phyloP scores from a whole-genome alignment of 805 yeast species.

The Pichia scutulata region DNA sequence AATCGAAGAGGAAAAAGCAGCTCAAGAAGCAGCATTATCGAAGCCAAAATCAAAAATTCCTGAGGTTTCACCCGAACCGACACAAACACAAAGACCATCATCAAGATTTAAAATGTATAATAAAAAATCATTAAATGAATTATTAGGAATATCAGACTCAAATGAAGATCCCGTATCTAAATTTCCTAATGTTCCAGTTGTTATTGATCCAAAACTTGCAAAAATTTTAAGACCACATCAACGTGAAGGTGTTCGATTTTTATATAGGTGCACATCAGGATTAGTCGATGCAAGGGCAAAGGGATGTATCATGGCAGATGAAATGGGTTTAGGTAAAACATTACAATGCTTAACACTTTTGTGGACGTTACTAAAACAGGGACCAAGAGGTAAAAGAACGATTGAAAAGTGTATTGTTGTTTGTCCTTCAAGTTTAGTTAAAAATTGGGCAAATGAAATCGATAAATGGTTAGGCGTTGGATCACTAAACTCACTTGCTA shows the following conservation, averaged over 20 bases:
- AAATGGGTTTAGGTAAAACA: constrained; percentile 94
- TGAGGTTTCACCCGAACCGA: constrained; percentile 2
- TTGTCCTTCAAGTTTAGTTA: constrained; percentile 89
- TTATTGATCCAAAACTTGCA: constrained; percentile 82
- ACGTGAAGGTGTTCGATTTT: constrained; percentile 86
- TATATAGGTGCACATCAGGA: constrained; percentile 88
- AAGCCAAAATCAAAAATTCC: constrained; percentile 8
- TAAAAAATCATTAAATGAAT: constrained; percentile 68
- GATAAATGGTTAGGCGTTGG: constrained; percentile 94
- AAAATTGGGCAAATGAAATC: constrained; percentile 96
- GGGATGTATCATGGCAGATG: constrained; percentile 99
- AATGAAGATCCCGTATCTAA: constrained; percentile 39
- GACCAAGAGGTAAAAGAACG: constrained; percentile 76
- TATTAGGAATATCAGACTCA: constrained; percentile 62
- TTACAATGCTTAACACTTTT: constrained; percentile 79
- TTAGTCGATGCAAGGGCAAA: constrained; percentile 72
- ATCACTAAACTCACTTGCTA: constrained; percentile 78
- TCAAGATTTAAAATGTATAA: constrained; percentile 32
- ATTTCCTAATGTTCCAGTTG: constrained; percentile 88
- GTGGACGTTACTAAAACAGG: constrained; percentile 88
- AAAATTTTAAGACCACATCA: constrained; percentile 92
- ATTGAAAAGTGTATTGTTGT: constrained; percentile 88
- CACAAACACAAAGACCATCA: constrained; percentile 12
- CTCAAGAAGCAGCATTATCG: constrained; percentile 13
- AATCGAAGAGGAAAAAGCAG: constrained; percentile 24